Evolutionary conservation across 1,139 yeast genomes (phyloP).

Genomic region (Blastobotrys arbuscula): DNA sequence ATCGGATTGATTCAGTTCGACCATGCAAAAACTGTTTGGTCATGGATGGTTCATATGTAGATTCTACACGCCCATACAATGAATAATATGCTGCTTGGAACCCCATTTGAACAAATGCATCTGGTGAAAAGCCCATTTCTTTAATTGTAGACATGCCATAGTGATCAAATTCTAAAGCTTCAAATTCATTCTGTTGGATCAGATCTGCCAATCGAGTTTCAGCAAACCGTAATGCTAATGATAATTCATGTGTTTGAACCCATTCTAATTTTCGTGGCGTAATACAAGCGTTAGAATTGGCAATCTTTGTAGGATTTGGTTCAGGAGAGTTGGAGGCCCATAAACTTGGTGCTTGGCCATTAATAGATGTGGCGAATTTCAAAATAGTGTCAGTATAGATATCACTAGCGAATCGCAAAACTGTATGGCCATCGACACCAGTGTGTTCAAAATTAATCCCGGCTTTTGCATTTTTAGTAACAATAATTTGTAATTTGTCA

Average conservation of each 20-base stretch:
- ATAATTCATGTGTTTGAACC: slow-evolving; percentile 72
- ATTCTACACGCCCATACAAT: slow-evolving; percentile 85
- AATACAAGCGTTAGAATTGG: slow-evolving; percentile 37
- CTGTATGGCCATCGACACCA: slow-evolving; percentile 95
- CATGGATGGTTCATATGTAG: slow-evolving; percentile 96
- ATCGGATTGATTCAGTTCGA: slow-evolving; percentile 84
- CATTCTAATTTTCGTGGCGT: slow-evolving; percentile 87
- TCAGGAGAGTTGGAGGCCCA: slow-evolving; percentile 55
- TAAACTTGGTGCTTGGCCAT: slow-evolving; percentile 71
- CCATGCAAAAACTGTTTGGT: slow-evolving; percentile 84
- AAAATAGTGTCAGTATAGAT: slow-evolving; percentile 86
- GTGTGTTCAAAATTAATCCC: slow-evolving; percentile 94
- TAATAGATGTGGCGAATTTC: slow-evolving; percentile 78
- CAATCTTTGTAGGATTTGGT: slow-evolving; percentile 40
- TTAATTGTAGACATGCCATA: slow-evolving; percentile 79
- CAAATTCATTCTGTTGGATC: slow-evolving; percentile 85
- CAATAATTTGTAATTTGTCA: slow-evolving; percentile 82
- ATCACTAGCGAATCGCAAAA: slow-evolving; percentile 79
- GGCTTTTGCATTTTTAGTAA: slow-evolving; percentile 88
- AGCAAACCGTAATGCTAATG: slow-evolving; percentile 79
- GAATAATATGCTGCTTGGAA: slow-evolving; percentile 93
- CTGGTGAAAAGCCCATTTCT: slow-evolving; percentile 84
- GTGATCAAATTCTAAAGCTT: slow-evolving; percentile 65
- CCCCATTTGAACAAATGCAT: slow-evolving; percentile 91
- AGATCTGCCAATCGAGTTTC: slow-evolving; percentile 85